Evolutionary conservation across 2,329 filamentous ascomycete genomes (phyloP), one percentile per base, ranked within the genome.

Genomic region (Monosporascus sp.): DNA sequence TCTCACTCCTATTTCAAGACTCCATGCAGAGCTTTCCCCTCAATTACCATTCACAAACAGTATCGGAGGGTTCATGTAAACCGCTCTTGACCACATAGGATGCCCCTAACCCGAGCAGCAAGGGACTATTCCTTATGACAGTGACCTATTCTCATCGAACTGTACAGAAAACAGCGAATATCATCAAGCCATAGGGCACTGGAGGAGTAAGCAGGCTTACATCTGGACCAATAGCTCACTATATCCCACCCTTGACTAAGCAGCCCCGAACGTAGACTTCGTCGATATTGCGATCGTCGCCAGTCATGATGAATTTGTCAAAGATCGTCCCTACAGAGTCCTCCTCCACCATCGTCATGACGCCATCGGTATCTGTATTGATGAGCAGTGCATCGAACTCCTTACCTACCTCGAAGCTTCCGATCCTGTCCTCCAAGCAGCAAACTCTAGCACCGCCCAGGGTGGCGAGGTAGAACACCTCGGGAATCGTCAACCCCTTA

Each of bases 241-340:
- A 35, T 5, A 35, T 35, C 9, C 31, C 31, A 11, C 31, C n/a
- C 35, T 60, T 62, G 18, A 74, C 69, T 15, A 60, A 65, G 11
- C 69, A 65, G 1, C 82, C 82, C 7, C 66, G 62, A 0, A 85
- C 78, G 65, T 73, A 85, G 0, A 86, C 83, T 20, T 72, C 63
- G 0, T 64, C 61, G 50, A 86, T 81, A 57, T 86, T 86, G 5
- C 83, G 71, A 61, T 87, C 83, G 62, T 86, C 83, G 0, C 81
- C 83, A 2, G 82, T 85, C 80, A 86, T 85, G 31, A 86, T 59
- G 54, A 83, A 86, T 70, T 86, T 86, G 52, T 86, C 81, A 54
- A 85, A 80, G 18, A 83, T 68, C 0, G 69, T 76, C 48, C 66
- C 62, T 0, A 69, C 41, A 0, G 67, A 67, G 49, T 86, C 82